A percentile compares a stretch with the other conserved stretches of the same genome.
These are phyloP conservation scores for Platanthera guangdongensis DNA, from an alignment of 106 monocot genomes.

Conservation along the genomic window DNA sequence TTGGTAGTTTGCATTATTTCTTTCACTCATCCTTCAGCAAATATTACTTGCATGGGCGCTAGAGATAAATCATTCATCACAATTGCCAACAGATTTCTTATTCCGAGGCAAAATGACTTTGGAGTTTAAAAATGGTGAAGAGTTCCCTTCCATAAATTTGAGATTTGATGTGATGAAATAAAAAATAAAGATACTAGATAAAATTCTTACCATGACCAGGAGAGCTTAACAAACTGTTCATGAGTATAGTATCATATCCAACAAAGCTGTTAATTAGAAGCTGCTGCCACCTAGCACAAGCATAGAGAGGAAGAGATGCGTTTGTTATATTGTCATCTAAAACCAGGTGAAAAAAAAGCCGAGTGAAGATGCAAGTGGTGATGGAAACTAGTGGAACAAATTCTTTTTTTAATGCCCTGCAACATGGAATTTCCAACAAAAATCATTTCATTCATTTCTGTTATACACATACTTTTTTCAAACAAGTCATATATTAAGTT, in stretches of 20 bases:
- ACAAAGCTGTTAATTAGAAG: slow-evolving; percentile 90
- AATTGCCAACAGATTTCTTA: background rate
- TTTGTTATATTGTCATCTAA: background rate
- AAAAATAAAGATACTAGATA: background rate
- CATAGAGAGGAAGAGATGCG: background rate
- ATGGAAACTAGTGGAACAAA: background rate
- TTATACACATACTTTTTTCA: background rate
- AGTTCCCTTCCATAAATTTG: background rate
- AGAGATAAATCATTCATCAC: background rate
- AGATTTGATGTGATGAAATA: background rate
- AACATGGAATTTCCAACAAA: background rate
- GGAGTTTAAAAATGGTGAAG: background rate
- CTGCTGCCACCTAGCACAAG: slow-evolving; percentile 82
- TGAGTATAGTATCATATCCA: slow-evolving; percentile 97
- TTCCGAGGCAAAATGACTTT: background rate
- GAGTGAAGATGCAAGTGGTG: background rate
- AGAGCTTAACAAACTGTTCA: slow-evolving; percentile 81
- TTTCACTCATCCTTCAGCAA: background rate
- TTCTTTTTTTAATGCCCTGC: background rate
- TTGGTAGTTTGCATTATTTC: background rate
- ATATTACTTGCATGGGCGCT: background rate
- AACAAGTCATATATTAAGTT: background rate
- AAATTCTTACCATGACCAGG: slow-evolving; percentile 73
- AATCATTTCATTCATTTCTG: background rate
- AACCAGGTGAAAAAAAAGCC: slow-evolving; percentile 5